Conservation (phyloP, 2,329 filamentous ascomycete genomes). For the Ophiostoma ips region DNA sequence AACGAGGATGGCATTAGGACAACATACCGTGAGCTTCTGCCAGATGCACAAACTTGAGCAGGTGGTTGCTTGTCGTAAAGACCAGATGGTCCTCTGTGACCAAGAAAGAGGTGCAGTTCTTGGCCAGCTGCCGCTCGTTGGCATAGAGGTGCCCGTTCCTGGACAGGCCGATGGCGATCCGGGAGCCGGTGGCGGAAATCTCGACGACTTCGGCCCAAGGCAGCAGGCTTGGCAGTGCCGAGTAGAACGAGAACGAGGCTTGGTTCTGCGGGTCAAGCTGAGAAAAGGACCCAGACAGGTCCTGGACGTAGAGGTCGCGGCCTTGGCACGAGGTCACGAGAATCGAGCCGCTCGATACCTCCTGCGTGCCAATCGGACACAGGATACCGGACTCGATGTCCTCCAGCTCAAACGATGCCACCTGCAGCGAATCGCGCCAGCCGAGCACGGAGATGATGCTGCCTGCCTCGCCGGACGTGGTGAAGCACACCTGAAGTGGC, state of each 20-base stretch:
- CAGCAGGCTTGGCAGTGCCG: constrained; percentile 31
- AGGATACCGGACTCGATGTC: background rate
- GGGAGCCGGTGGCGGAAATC: constrained; percentile 18
- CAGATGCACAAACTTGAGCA: constrained; percentile 89
- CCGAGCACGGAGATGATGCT: constrained; percentile 23
- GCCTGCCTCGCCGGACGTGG: constrained; percentile 4
- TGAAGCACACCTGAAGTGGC: constrained; percentile 22
- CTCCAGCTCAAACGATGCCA: constrained; percentile 12
- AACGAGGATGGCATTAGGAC: background rate
- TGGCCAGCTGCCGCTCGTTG: constrained; percentile 57
- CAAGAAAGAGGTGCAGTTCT: constrained; percentile 85
- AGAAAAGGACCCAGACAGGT: constrained; percentile 31
- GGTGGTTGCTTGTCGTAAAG: constrained; percentile 82
- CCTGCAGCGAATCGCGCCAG: constrained; percentile 18
- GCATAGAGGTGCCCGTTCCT: constrained; percentile 66
- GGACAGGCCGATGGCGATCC: constrained; percentile 49
- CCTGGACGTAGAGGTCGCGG: constrained; percentile 28
- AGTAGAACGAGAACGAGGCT: constrained; percentile 19
- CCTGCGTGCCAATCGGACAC: background rate
- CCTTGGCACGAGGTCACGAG: constrained; percentile 20
- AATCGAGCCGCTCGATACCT: constrained; percentile 16
- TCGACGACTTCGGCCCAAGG: constrained; percentile 39
- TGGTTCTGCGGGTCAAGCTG: constrained; percentile 19
- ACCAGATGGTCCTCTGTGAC: constrained; percentile 72
- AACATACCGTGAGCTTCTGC: constrained; percentile 33